phyloP scores from a whole-genome alignment of 345 rosid genomes.

The Geranium brycei region DNA sequence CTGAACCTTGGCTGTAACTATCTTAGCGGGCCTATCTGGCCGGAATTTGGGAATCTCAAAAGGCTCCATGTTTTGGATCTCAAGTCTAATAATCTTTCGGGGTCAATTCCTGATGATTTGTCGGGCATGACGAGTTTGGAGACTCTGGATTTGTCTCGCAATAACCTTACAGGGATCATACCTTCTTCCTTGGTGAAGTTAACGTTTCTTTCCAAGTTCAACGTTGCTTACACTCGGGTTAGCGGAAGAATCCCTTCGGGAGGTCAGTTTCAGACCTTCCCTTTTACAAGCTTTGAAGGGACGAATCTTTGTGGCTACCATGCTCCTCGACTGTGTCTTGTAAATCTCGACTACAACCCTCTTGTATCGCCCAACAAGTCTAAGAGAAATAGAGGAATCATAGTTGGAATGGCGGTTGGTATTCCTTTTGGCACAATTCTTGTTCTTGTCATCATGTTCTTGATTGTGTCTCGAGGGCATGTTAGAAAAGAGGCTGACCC shows the following conservation, averaged over 20 bases:
- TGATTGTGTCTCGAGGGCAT: conserved; percentile 38
- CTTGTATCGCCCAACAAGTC: conserved; percentile 11
- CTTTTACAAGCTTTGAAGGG: conserved; percentile 70
- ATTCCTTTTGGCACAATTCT: conserved; percentile 38
- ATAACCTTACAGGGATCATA: conserved; percentile 10
- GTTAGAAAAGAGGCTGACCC: conserved; percentile 58
- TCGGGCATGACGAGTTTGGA: conserved; percentile 14
- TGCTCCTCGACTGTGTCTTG: conserved; percentile 22
- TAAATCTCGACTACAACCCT: conserved; percentile 1
- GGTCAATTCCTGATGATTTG: conserved; percentile 5
- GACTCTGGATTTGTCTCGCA: conserved; percentile 12
- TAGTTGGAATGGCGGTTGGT: conserved; percentile 51
- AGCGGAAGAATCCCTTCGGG: conserved; percentile 47
- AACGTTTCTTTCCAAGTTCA: conserved; percentile 13
- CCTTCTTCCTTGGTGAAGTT: conserved; percentile 7
- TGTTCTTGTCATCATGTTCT: conserved; percentile 29
- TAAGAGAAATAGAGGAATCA: conserved; percentile 19
- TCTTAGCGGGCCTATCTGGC: conserved; percentile 12
- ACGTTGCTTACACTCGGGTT: conserved; percentile 26
- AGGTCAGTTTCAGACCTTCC: conserved; percentile 64
- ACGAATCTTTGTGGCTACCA: conserved; percentile 72
- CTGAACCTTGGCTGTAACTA: conserved; percentile 9
- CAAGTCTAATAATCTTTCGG: conserved; percentile 7
- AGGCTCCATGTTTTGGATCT: conserved; percentile 12
- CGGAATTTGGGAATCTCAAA: conserved; percentile 10